phyloP scores from a whole-genome alignment of 805 yeast genomes.

The Peterozyma xylosa region DNA sequence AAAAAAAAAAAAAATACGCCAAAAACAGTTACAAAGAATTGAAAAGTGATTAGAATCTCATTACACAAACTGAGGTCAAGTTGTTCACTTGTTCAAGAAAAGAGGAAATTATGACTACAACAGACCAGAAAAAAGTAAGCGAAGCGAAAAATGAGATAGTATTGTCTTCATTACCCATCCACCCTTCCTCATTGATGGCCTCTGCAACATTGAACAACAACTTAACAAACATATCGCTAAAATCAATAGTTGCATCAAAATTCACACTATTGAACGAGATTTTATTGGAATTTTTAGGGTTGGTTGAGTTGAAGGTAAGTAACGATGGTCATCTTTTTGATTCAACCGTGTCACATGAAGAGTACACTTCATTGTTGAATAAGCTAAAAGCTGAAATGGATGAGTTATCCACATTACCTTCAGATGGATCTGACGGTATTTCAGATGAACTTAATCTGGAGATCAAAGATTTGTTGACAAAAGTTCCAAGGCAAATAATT shows the following conservation, averaged over 20 bases:
- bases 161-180: not conserved
- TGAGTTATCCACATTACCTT: not conserved
- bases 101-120: not conserved
- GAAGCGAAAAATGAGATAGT: not conserved
- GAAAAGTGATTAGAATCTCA: no score
- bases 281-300: constrained; percentile 12
- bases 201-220: constrained; percentile 7
- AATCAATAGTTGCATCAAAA: constrained; percentile 25
- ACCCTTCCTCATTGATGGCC: constrained; percentile 10
- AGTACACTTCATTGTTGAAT: not conserved
- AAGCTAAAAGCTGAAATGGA: not conserved
- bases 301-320: not conserved
- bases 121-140: not conserved
- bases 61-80: no score
- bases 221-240: constrained; percentile 18
- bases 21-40: not conserved
- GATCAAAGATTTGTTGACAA: not conserved
- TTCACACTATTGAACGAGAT: constrained; percentile 24
- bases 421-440: not conserved
- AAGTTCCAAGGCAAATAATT: not conserved
- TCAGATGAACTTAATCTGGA: not conserved
- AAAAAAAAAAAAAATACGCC: not conserved
- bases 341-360: not conserved
- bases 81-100: not conserved
- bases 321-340: not conserved